Conservation (phyloP, 257 asterid species). For the Lantana camara region DNA sequence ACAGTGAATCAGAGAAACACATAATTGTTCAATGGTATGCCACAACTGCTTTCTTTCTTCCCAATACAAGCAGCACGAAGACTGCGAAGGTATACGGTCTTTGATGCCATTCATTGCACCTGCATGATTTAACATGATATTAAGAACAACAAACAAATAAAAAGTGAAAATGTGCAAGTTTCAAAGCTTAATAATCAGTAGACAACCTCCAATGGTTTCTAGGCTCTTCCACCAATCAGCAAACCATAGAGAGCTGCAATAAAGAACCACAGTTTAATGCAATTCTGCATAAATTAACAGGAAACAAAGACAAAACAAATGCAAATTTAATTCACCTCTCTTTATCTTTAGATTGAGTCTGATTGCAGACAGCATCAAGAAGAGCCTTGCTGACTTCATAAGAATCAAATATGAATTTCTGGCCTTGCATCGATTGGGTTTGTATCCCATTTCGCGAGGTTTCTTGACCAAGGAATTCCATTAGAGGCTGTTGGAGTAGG, state of each 20-base stretch:
- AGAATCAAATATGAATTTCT: conserved; percentile 43
- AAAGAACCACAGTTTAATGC: conserved; percentile 8
- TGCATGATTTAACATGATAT: conserved; percentile 43
- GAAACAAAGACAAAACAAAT: not conserved
- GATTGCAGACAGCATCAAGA: conserved; percentile 49
- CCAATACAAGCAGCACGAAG: conserved; percentile 43
- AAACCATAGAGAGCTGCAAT: conserved; percentile 58
- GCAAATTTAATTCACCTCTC: conserved; percentile 47
- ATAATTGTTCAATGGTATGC: conserved; percentile 51
- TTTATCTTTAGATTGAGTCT: conserved; percentile 44
- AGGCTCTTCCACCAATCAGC: conserved; percentile 62
- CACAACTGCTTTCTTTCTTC: conserved; percentile 57
- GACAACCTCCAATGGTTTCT: conserved; percentile 37
- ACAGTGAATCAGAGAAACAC: conserved; percentile 50
- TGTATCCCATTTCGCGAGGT: conserved; percentile 39
- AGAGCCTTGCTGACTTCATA: conserved; percentile 51
- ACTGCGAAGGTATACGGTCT: conserved; percentile 40
- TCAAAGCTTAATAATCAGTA: conserved; percentile 24
- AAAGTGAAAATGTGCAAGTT: not conserved
- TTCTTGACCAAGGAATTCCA: conserved; percentile 64
- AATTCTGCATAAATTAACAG: not conserved
- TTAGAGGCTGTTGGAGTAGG: conserved; percentile 74
- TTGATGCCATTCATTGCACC: conserved; percentile 39
- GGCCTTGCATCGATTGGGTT: conserved; percentile 35
- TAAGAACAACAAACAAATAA: conserved; percentile 8